phyloP scores from a whole-genome alignment of 495 filamentous ascomycete genomes.

The Aspergillus conjunctus region DNA sequence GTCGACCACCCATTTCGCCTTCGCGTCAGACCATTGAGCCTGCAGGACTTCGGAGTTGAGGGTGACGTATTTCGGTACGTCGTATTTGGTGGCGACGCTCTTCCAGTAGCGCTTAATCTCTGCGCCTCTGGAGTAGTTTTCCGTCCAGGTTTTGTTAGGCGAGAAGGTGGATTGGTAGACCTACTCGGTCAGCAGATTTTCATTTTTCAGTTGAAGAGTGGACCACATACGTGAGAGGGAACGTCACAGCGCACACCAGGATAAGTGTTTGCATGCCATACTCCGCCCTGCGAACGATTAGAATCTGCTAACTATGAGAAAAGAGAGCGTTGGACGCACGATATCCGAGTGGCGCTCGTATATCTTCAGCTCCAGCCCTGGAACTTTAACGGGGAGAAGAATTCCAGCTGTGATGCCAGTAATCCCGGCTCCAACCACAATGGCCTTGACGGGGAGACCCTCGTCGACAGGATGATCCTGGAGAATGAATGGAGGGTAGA shows the following conservation, averaged over 20 bases:
- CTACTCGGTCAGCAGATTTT: background rate
- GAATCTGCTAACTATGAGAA: background rate
- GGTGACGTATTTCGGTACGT: constrained; percentile 58
- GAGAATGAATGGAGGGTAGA: background rate
- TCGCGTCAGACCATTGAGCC: constrained; percentile 54
- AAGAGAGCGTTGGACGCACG: background rate
- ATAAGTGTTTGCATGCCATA: constrained; percentile 56
- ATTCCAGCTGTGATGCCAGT: background rate
- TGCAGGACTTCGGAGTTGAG: constrained; percentile 51
- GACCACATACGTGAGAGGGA: constrained; percentile 52
- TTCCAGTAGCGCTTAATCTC: constrained; percentile 71
- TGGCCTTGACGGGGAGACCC: background rate
- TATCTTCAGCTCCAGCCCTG: background rate
- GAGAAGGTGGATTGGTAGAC: constrained; percentile 68
- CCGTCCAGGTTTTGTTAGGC: constrained; percentile 65
- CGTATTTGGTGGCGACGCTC: constrained; percentile 57
- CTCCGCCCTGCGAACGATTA: background rate
- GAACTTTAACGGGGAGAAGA: background rate
- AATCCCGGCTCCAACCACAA: background rate
- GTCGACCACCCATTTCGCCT: constrained; percentile 53
- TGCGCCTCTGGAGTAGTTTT: constrained; percentile 61
- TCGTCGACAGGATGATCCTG: background rate
- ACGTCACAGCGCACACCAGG: constrained; percentile 65
- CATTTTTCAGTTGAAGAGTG: background rate
- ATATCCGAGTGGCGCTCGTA: constrained; percentile 2